Evolutionary conservation across 257 asterid genomes (phyloP), one percentile per base, ranked within the genome.

Genomic region (Fraxinus cuspidata): DNA sequence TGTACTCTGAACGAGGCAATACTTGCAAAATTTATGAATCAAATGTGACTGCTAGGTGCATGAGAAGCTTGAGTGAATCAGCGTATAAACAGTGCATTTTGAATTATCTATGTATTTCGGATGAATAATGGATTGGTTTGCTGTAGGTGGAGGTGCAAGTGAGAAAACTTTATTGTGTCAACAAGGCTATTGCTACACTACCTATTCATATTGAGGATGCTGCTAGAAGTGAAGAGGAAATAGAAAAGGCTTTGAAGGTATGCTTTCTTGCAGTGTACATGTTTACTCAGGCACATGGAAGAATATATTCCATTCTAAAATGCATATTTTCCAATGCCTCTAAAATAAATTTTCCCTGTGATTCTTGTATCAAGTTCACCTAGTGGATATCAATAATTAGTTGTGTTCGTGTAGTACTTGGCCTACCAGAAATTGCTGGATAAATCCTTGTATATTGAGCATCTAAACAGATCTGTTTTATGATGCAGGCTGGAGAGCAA

Each of bases 131-230:
- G 8, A 34, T 69, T 73, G 70, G 58, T 19, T 74, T 70, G 10
- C 15, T 77, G 47, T 60, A 94, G 98, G 98, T 92, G 82, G 97
- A 92, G 81, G 84, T 94, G 79, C 98, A 94, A 81, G 92, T 90
- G 64, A 88, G 89, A 78, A 90, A 90, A 79, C 65, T 92, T 42
- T 84, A 89, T 80, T 87, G 89, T 35, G 88, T 92, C 73, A 88
- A 81, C 84, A 87, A 69, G 87, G 98, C 95, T 40, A 18, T 85
- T 51, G 87, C 95, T 18, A 42, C 84, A 15, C 83, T 88, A 72
- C 98, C 98, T 40, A 86, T 93, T 71, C 89, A 79, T 74, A 79
- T 93, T 28, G 97, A 93, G 78, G 98, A 91, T 79, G 98, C 98
- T 12, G 91, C 96, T 10, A 89, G 97, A 84, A 90, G 95, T 66